These are phyloP conservation scores for Globisporangium cederbergense DNA, from an alignment of 352 stramenopile species.

Conservation along the genomic window DNA sequence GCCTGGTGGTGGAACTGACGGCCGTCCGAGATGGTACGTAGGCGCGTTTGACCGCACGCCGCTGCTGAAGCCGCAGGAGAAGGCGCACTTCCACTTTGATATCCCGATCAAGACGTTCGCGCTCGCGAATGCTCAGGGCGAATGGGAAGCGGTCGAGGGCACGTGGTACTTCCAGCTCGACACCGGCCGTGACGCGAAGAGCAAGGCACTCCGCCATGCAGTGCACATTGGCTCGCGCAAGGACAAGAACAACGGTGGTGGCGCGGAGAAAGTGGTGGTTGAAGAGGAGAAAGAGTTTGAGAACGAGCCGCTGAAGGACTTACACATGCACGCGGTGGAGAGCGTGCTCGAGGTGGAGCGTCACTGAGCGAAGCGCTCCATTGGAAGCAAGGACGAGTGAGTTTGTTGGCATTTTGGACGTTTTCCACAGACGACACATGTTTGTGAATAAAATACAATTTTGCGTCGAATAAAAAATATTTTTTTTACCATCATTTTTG, in stretches of 20 bases:
- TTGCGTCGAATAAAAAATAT: too few species aligned
- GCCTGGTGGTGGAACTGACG: conserved; percentile 24
- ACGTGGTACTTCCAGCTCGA: conserved; percentile 39
- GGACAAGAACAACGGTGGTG: not conserved
- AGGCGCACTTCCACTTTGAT: conserved; percentile 26
- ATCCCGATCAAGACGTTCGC: conserved; percentile 38
- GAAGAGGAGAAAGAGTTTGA: not conserved
- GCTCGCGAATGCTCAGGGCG: conserved; percentile 32
- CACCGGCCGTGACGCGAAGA: conserved; percentile 4
- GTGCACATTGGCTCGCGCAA: conserved; percentile 18
- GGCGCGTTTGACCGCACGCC: conserved; percentile 53
- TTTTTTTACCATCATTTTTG: too few species aligned
- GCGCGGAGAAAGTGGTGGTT: not conserved
- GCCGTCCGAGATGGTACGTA: conserved; percentile 45
- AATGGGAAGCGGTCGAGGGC: conserved; percentile 33
- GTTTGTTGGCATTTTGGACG: not conserved
- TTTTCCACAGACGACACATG: not conserved
- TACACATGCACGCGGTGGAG: not conserved
- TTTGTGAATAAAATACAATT: too few species aligned
- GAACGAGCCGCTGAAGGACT: not conserved
- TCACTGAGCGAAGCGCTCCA: not conserved
- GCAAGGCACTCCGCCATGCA: conserved; percentile 21
- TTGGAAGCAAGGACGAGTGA: too few species aligned
- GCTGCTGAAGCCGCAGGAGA: conserved; percentile 25
- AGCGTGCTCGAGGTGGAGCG: not conserved